These are phyloP conservation scores for Kwoniella heveanensis DNA, from an alignment of 768 basidiomycete genomes.

Conservation along the genomic window DNA sequence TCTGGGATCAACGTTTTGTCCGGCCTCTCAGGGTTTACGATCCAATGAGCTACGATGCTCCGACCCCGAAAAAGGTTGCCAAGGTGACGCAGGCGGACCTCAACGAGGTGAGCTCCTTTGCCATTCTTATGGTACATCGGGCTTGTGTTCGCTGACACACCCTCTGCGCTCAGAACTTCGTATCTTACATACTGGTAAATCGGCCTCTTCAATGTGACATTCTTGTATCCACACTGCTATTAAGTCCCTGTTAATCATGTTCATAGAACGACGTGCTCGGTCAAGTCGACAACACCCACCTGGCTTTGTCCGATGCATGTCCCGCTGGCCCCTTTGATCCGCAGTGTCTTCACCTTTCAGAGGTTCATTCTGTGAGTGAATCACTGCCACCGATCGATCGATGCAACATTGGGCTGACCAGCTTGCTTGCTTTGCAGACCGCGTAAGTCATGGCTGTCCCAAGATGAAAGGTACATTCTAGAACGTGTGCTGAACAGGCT, in stretches of 20 bases:
- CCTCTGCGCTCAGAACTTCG: slow-evolving; percentile 43
- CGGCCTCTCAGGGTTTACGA: slow-evolving; percentile 30
- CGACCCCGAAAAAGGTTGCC: slow-evolving; percentile 32
- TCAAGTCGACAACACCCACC: slow-evolving; percentile 51
- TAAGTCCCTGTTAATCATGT: slow-evolving; percentile 1
- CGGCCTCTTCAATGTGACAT: no score
- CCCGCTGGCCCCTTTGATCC: slow-evolving; percentile 27
- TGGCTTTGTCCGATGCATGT: slow-evolving; percentile 43
- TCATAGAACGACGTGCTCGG: slow-evolving; percentile 55
- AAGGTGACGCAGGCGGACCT: slow-evolving; percentile 45
- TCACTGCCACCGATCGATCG: no score
- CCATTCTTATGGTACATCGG: neutral
- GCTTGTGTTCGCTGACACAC: slow-evolving; percentile 6
- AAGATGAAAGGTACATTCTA: no score
- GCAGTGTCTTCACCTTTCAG: slow-evolving; percentile 43
- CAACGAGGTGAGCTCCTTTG: slow-evolving; percentile 36
- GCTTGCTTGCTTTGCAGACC: slow-evolving; percentile 19
- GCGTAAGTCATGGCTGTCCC: slow-evolving; percentile 21
- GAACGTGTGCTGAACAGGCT: neutral
- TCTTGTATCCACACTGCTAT: no score
- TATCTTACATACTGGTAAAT: slow-evolving; percentile 49
- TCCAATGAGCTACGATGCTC: slow-evolving; percentile 52
- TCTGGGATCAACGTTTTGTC: slow-evolving; percentile 54
- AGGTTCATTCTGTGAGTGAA: slow-evolving; percentile 48
- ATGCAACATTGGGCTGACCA: slow-evolving; percentile 29